Base-by-base conservation (phyloP, 345 rosid genomes). In the Corchorus capsularis region DNA sequence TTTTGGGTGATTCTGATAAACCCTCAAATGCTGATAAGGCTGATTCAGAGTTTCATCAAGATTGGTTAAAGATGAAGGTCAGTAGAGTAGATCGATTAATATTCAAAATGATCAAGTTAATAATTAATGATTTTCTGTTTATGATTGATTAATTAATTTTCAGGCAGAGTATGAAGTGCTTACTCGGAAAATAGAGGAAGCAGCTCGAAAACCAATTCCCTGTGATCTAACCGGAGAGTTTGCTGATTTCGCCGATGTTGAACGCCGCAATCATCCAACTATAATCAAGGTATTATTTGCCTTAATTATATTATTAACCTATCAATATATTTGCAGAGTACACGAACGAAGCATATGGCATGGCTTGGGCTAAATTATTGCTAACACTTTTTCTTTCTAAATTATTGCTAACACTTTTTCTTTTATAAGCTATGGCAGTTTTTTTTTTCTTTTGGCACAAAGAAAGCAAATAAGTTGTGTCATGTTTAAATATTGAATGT, bases 11-110 rank as follows among this genome's bases (percentile, higher is more conserved):
- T 2, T 39, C 43, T 17, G 2, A 53, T 5, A 2, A 53, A 17
- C 57, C 20, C 19, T 17, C 6, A 17, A 5, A 5, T 52, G 1
- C 55, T 52, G 1, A 27, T 32, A 19, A 16, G 4, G 6, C 57
- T 17, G 1, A 5, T 16, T 53, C 20, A 5, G 57, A 17, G 20
- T 53, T 53, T 8, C 6, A 16, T 15, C 2, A 17, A 17, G 57
- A 53, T 1, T 53, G 57, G 57, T 5, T 17, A 5, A 16, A 53
- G 57, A 53, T 53, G n/a, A 53, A 88, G 96, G 94, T 88, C 41
- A 64, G 17, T 55, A 6, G 19, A 1, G 12, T 15, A 2, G 15
- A 55, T 2, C 4, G 8, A 6, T n/a, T 37, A 60, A 52, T 4
- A 15, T n/a, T n/a, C n/a, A n/a, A n/a, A n/a, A n/a, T n/a, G n/a